Conservation (phyloP, 1,284 basidiomycete species). For the Apiotrichum mycotoxinovorans region DNA sequence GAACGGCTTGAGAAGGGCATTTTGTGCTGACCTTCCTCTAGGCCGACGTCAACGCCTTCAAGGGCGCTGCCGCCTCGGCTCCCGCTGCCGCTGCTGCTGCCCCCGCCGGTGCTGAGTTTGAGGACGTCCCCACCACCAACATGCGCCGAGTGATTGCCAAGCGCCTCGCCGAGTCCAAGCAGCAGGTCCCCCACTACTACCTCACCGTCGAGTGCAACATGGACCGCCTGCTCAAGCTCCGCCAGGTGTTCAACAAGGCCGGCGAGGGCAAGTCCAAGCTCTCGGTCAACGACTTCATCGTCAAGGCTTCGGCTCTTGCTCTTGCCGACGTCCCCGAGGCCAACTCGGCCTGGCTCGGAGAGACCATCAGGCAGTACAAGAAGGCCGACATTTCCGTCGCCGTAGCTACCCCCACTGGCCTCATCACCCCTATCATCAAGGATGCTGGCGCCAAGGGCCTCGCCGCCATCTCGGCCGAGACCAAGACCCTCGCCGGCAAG, state of each 20-base stretch:
- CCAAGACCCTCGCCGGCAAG: constrained; percentile 88
- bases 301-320: constrained; percentile 90
- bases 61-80: constrained; percentile 53
- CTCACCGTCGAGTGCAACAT: constrained; percentile 93
- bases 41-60: constrained; percentile 83
- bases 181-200: constrained; percentile 96
- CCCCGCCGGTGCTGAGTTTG: constrained; percentile 63
- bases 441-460: constrained; percentile 89
- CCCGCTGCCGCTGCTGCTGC: constrained; percentile 50
- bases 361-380: constrained; percentile 87
- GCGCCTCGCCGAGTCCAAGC: constrained; percentile 89
- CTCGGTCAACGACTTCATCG: constrained; percentile 96
- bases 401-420: constrained; percentile 90
- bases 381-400: constrained; percentile 96
- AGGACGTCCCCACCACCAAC: constrained; percentile 85
- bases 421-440: constrained; percentile 97
- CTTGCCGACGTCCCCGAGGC: constrained; percentile 93
- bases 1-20: neutral
- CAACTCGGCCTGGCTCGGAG: constrained; percentile 96
- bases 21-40: constrained; percentile 8
- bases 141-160: constrained; percentile 92
- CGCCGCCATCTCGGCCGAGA: constrained; percentile 83
- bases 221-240: constrained; percentile 85
- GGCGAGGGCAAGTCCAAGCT: constrained; percentile 82
- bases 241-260: constrained; percentile 87